Conservation (phyloP, 2,329 filamentous ascomycete species). For the Sarocladium kiliense region DNA sequence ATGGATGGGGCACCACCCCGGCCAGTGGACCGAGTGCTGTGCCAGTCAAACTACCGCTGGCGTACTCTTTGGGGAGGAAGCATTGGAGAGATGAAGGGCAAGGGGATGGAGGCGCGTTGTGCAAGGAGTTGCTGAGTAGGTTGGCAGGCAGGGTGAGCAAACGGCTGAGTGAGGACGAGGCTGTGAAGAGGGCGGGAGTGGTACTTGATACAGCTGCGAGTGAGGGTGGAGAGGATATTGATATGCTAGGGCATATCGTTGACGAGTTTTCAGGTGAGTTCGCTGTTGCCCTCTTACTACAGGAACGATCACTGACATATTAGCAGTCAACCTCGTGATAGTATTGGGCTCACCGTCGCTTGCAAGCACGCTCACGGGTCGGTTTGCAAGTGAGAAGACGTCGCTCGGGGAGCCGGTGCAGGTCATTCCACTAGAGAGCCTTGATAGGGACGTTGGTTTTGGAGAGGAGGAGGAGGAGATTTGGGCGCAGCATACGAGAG, state of each 20-base stretch:
- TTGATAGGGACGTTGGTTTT: conserved; percentile 71
- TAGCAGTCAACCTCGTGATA: conserved; percentile 73
- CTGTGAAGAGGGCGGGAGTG: conserved; percentile 68
- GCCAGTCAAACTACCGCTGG: conserved; percentile 86
- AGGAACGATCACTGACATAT: conserved; percentile 19
- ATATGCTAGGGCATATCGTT: conserved; percentile 72
- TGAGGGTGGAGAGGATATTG: conserved; percentile 61
- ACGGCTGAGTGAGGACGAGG: conserved; percentile 69
- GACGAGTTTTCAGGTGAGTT: conserved; percentile 46
- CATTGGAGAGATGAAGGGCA: not conserved
- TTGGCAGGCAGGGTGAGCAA: conserved; percentile 75
- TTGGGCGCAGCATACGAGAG: conserved; percentile 69
- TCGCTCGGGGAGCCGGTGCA: conserved; percentile 62
- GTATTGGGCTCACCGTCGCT: conserved; percentile 76
- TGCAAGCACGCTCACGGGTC: conserved; percentile 66
- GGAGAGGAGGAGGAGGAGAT: conserved; percentile 49
- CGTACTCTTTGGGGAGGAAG: conserved; percentile 79
- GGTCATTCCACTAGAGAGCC: conserved; percentile 76
- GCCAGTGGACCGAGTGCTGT: conserved; percentile 85
- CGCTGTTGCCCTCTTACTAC: not conserved
- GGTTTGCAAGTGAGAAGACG: conserved; percentile 55
- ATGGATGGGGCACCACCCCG: conserved; percentile 84
- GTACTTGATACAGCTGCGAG: conserved; percentile 78
- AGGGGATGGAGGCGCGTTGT: conserved; percentile 44
- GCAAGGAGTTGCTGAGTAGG: conserved; percentile 62